Base-by-base conservation (phyloP, 768 basidiomycete genomes). In the Boletus tylopilopsis region DNA sequence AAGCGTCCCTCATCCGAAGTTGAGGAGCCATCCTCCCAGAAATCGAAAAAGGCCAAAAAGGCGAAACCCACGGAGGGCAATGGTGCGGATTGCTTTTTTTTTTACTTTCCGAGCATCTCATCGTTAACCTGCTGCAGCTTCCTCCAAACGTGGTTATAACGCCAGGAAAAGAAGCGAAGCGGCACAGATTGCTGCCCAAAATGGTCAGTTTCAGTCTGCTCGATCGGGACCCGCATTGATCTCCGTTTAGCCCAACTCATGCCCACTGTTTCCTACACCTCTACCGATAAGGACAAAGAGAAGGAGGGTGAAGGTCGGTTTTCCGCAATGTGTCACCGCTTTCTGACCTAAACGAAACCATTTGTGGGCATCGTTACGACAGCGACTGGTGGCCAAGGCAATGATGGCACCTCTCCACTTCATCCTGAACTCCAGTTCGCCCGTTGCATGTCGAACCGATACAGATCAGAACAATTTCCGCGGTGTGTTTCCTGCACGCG, bases 401-500 rank as follows among this genome's bases (percentile, higher is more conserved):
- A 56, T 29, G 71, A 67, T 21, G 43, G 59, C 25, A 56, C 66
- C 11, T 63, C 67, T 21, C 62, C 72, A 2, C 68, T 81, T 33
- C 72, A 79, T 36, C 81, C 84, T 5, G 89, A 91, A 60, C 71
- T 85, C 22, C 89, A 91, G 50, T 83, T 81, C 52, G 84, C 87
- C 3, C 79, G 89, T 6, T 91, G 89, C 71, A 91, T 91, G 89
- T 89, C 88, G 0, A 85, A 81, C 58, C 77, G 85, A 41, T 90
- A 90, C 64, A 79, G 79, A 53, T 69, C 73, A 37, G 86, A 89
- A 55, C 73, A 77, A 44, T 87, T 90, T 66, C 85, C 88, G 34
- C 82, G 85, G 13, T 91, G 89, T 59, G 85, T 90, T 30, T 85
- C 87, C 3, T 91, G 89, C 65, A 90, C 85, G 29, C 83, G 89